Evolutionary conservation across 2,329 filamentous ascomycete genomes (phyloP).

Genomic region (Fusarium citri): DNA sequence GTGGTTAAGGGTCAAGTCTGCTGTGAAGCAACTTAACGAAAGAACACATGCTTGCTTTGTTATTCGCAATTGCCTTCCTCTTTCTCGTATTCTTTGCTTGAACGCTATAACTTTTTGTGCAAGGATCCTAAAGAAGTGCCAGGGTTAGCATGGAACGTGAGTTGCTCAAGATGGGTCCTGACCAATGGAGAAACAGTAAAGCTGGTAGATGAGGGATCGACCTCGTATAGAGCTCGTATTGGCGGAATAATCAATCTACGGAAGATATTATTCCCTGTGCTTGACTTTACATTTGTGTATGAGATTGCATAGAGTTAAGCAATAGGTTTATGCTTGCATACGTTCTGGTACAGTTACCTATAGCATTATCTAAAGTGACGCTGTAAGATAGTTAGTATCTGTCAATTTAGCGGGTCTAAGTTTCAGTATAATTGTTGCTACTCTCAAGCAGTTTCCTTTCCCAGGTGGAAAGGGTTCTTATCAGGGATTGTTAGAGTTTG

Average conservation of each 20-base stretch:
- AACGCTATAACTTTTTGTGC: not conserved
- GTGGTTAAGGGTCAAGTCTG: rapidly evolving
- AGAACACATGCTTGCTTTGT: not conserved
- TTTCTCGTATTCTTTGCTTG: not conserved
- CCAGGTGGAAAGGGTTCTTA: not conserved
- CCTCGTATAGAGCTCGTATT: not conserved
- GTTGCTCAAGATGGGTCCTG: rapidly evolving
- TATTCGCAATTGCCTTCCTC: not conserved
- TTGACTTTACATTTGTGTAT: not conserved
- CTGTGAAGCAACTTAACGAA: not conserved
- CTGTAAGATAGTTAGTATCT: not conserved
- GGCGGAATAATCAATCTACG: not conserved
- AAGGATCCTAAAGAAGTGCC: not conserved
- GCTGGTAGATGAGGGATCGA: not conserved
- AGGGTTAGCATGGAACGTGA: not conserved
- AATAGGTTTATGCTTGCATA: not conserved
- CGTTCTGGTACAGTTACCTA: not conserved
- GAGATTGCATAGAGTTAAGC: not conserved
- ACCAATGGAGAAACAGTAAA: not conserved
- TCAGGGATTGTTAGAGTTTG: not conserved
- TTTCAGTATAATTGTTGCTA: not conserved
- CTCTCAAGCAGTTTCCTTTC: not conserved
- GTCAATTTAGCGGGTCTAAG: not conserved
- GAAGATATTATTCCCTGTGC: not conserved
- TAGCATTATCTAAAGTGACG: rapidly evolving